phyloP scores from a whole-genome alignment of 2,329 filamentous ascomycete genomes.

The Scorias spongiosa region DNA sequence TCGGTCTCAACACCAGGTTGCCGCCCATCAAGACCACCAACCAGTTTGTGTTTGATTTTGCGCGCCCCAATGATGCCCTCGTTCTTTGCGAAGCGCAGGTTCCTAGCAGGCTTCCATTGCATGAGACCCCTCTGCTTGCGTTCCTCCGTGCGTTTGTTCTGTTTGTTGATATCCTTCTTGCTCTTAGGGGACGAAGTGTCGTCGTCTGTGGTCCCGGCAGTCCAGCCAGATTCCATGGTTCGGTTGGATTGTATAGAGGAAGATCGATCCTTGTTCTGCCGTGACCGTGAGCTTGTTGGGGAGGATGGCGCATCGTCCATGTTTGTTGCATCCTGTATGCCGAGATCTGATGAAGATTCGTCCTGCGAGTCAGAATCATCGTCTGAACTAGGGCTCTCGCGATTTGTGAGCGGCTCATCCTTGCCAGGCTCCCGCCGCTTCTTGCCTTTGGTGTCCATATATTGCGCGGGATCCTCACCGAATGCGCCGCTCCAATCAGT shows the following conservation, averaged over 20 bases:
- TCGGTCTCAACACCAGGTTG: constrained; percentile 75
- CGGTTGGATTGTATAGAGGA: constrained; percentile 8
- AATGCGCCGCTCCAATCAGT: constrained; percentile 82
- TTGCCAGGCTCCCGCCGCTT: constrained; percentile 42
- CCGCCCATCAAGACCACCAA: constrained; percentile 55
- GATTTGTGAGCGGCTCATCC: constrained; percentile 30
- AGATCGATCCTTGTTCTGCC: constrained; percentile 5
- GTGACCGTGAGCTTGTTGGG: constrained; percentile 15
- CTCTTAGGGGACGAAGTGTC: neutral
- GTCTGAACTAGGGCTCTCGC: constrained; percentile 29
- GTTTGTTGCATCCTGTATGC: constrained; percentile 41
- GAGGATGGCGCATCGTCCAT: constrained; percentile 13
- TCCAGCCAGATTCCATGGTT: constrained; percentile 19
- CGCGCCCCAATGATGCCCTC: constrained; percentile 66
- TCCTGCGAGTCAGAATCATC: constrained; percentile 28
- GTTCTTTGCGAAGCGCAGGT: constrained; percentile 73
- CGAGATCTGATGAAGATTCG: constrained; percentile 35
- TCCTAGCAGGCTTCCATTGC: constrained; percentile 88
- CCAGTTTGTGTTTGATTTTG: constrained; percentile 62
- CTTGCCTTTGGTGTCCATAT: constrained; percentile 36
- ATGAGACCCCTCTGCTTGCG: constrained; percentile 79
- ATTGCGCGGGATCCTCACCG: constrained; percentile 54
- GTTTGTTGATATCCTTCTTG: constrained; percentile 47
- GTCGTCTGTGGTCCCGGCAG: constrained; percentile 13
- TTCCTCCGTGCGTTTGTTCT: constrained; percentile 57